A percentile compares a stretch with the other conserved stretches of the same genome.
phyloP scores from a whole-genome alignment of 2,329 filamentous ascomycete species.

The Biscogniauxia marginata region DNA sequence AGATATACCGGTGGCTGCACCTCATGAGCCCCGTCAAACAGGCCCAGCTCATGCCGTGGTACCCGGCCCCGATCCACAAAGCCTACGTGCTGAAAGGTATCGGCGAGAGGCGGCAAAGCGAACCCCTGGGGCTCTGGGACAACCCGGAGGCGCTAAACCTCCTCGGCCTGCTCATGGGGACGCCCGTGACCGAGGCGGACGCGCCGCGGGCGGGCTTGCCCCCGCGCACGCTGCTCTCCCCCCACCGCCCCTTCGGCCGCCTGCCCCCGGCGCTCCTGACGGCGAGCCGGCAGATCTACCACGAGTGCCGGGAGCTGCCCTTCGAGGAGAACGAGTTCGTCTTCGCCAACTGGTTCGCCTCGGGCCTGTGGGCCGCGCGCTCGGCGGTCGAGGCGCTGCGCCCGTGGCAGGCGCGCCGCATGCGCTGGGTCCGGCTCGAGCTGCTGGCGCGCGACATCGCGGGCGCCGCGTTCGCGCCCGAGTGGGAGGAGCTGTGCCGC shows the following conservation, averaged over 20 bases:
- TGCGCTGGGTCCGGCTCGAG: conserved; percentile 44
- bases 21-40: conserved; percentile 38
- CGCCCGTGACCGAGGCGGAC: background rate
- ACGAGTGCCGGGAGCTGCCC: conserved; percentile 40
- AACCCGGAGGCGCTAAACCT: background rate
- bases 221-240: conserved; percentile 26
- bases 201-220: no score
- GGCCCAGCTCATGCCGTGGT: conserved; percentile 40
- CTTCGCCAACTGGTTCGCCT: conserved; percentile 46
- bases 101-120: background rate
- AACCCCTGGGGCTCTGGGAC: background rate
- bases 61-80: conserved; percentile 35
- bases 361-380: conserved; percentile 42
- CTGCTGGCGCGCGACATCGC: conserved; percentile 39
- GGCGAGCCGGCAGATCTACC: conserved; percentile 41
- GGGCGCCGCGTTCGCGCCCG: conserved; percentile 23
- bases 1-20: conserved; percentile 45
- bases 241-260: conserved; percentile 37
- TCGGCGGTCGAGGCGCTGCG: conserved; percentile 35
- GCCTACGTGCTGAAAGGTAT: conserved; percentile 31
- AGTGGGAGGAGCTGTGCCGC: conserved; percentile 39
- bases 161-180: conserved; percentile 1
- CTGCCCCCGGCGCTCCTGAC: conserved; percentile 42
- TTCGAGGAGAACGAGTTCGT: conserved; percentile 45
- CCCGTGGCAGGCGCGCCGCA: conserved; percentile 41